These are phyloP conservation scores for Chlorella sp. DNA, from an alignment of 139 green algal species.

Conservation along the genomic window DNA sequence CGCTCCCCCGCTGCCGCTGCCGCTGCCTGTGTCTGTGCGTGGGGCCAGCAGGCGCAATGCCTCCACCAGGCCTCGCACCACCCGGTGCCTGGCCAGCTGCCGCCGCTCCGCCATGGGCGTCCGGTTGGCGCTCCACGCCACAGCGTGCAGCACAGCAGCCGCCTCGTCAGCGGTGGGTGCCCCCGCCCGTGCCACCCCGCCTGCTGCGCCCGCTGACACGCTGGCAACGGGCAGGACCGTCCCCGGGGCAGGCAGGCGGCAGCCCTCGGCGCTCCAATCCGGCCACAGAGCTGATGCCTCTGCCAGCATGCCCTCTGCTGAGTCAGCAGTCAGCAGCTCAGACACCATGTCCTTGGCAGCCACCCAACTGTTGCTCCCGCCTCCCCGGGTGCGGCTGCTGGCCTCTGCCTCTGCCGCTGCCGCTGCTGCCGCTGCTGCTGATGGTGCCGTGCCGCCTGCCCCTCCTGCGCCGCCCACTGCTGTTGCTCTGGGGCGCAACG, in stretches of 20 bases:
- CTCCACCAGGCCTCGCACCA: slow-evolving; percentile 14
- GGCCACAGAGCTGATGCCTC: background rate
- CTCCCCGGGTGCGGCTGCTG: background rate
- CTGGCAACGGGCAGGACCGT: background rate
- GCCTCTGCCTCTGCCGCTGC: background rate
- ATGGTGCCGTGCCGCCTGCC: background rate
- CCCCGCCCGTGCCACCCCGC: background rate
- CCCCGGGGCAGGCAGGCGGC: background rate
- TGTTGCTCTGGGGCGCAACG: background rate
- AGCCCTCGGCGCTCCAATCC: background rate
- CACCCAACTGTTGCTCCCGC: background rate
- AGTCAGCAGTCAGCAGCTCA: background rate
- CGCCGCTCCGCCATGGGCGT: background rate
- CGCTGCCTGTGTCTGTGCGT: background rate
- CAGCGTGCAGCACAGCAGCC: background rate
- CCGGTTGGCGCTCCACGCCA: background rate
- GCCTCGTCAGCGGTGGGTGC: background rate
- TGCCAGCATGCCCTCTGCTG: background rate
- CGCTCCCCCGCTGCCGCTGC: background rate
- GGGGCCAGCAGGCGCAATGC: background rate
- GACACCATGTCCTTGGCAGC: background rate
- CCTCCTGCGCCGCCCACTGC: too few species aligned
- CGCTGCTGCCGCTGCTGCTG: background rate
- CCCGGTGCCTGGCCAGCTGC: slow-evolving; percentile 5
- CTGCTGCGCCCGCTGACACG: background rate